Base-by-base conservation (phyloP, 2,329 filamentous ascomycete species). In the Escovopsis sp. region DNA sequence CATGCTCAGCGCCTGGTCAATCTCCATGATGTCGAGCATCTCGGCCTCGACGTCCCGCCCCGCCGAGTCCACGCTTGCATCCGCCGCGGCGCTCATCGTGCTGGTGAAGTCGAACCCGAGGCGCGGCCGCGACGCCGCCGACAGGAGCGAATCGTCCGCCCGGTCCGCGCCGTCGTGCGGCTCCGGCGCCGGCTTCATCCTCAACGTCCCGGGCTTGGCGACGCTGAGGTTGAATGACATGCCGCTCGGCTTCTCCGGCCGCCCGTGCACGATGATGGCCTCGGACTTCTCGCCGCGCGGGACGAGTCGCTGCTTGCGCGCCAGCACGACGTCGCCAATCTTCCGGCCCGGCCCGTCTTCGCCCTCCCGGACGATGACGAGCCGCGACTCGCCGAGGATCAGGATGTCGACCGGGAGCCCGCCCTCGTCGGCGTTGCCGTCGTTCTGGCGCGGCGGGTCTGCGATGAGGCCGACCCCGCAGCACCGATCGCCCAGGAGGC, bases 1-100 rank as follows among this genome's bases (percentile, higher is more conserved):
- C 39, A 60, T 64, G 38, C 74, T 67, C 40, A 81, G 56, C 39
- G 69, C 71, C 44, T 72, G 68, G 49, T 81, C 76, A 51, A 81
- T 77, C 49, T 76, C 74, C 67, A 78, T 72, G 36, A 81, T 75
- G 53, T 79, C 75, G 49, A 81, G 62, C 64, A 78, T 71, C 56
- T 78, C 74, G 27, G 66, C 64, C 52, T 78, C 74, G 11, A 76
- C 64, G 43, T 77, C 67, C 29, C 74, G 61, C 24, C 63, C 60
- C 16, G 62, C 65, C n/a, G 67, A 61, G 39, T 72, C 68, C 30
- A 68, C 65, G 16, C 61, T 61, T 7, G 61, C 57, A 43, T 77
- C 72, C 3, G 74, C 74, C 2, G 74, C 74, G 2, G 62, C 66
- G 39, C 61, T 65, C 29, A 78, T 53, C 14, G 63, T 70, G 35